These are phyloP conservation scores for Kwoniella heveanensis DNA, from an alignment of 768 basidiomycete species.

Conservation along the genomic window DNA sequence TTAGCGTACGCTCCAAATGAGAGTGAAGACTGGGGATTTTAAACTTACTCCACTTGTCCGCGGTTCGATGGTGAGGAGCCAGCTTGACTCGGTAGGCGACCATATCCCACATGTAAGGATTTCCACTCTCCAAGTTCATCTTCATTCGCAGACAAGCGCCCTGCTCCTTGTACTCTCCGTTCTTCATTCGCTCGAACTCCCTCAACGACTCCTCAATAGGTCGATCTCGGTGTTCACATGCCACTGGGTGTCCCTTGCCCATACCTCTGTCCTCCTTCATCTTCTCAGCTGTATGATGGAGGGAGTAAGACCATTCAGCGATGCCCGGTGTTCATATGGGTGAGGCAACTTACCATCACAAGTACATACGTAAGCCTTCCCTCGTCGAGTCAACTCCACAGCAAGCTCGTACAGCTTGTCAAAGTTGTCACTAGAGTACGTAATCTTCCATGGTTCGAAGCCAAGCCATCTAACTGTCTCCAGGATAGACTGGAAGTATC, in stretches of 20 bases:
- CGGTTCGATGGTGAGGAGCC: constrained; percentile 88
- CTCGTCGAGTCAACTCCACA: constrained; percentile 80
- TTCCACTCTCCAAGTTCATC: constrained; percentile 85
- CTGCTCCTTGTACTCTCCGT: constrained; percentile 85
- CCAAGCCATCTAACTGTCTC: constrained; percentile 96
- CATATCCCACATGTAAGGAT: constrained; percentile 99
- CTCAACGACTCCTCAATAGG: constrained; percentile 81
- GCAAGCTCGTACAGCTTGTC: constrained; percentile 81
- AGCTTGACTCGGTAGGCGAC: constrained; percentile 93
- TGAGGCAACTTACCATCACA: constrained; percentile 74
- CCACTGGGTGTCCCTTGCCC: constrained; percentile 72
- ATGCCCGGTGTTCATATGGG: neutral
- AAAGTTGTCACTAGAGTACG: constrained; percentile 98
- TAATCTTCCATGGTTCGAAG: constrained; percentile 97
- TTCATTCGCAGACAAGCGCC: constrained; percentile 96
- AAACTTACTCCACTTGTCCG: constrained; percentile 75
- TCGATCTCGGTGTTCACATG: constrained; percentile 82
- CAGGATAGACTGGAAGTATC: constrained; percentile 94
- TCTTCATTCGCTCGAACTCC: constrained; percentile 90
- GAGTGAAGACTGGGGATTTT: too few relatives aligned
- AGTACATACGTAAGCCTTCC: constrained; percentile 93
- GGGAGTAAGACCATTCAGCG: too few relatives aligned
- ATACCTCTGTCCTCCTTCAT: constrained; percentile 85
- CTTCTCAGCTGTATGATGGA: constrained; percentile 72
- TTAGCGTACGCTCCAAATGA: neutral